phyloP scores from a whole-genome alignment of 2,329 filamentous ascomycete species.

The Ploettnerulaceae sp. region DNA sequence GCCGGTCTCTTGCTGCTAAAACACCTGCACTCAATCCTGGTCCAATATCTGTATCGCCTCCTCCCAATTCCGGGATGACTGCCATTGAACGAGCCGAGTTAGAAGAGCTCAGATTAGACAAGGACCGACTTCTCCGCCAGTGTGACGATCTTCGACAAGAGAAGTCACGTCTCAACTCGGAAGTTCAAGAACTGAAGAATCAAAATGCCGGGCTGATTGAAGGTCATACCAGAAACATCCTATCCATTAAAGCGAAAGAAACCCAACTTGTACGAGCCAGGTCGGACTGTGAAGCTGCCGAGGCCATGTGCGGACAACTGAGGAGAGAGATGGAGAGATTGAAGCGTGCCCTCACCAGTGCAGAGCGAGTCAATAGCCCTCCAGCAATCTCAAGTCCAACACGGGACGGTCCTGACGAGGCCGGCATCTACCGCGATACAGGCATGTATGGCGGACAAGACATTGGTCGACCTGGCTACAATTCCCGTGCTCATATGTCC shows the following conservation, averaged over 20 bases:
- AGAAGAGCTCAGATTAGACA: slow-evolving; percentile 78
- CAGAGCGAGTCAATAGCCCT: slow-evolving; percentile 46
- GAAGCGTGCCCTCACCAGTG: slow-evolving; percentile 74
- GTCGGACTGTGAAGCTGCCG: slow-evolving; percentile 83
- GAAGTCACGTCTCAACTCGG: slow-evolving; percentile 73
- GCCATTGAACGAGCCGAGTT: slow-evolving; percentile 87
- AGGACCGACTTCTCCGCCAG: slow-evolving; percentile 70
- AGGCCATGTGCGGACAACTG: slow-evolving; percentile 78
- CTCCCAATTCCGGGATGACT: slow-evolving; percentile 61
- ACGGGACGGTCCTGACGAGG: slow-evolving; percentile 51
- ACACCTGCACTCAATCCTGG: slow-evolving; percentile 46
- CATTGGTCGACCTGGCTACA: slow-evolving; percentile 23
- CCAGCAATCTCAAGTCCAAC: slow-evolving; percentile 34
- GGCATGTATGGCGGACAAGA: slow-evolving; percentile 31
- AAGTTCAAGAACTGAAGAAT: slow-evolving; percentile 91
- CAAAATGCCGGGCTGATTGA: slow-evolving; percentile 96
- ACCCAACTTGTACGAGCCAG: slow-evolving; percentile 90
- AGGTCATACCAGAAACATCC: slow-evolving; percentile 89
- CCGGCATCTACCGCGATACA: slow-evolving; percentile 53
- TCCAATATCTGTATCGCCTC: slow-evolving; percentile 50
- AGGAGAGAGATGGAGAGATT: slow-evolving; percentile 86
- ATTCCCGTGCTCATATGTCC: slow-evolving; percentile 41
- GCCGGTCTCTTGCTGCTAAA: slow-evolving; percentile 79
- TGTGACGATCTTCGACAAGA: slow-evolving; percentile 80
- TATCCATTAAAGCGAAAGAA: slow-evolving; percentile 97